Percentiles rank a stretch among this genome's conserved stretches.
Conservation (phyloP, 2,329 filamentous ascomycete species). For the Diaporthe citrichinensis region DNA sequence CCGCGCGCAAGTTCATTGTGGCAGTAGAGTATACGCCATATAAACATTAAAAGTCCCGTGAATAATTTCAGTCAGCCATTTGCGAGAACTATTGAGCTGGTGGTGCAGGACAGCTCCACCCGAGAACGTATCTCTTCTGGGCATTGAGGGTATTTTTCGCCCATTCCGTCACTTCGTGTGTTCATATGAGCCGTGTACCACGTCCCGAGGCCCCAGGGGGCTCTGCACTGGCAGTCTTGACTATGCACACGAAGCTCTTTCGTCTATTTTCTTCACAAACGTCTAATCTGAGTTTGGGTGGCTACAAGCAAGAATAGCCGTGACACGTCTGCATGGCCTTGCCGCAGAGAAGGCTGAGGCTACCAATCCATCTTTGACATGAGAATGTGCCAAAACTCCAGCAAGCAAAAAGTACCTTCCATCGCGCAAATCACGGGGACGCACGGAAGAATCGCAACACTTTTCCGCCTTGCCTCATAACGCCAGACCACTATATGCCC, state of each 20-base stretch:
- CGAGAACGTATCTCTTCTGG: neutral
- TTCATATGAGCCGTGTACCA: neutral
- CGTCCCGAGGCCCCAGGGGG: no score
- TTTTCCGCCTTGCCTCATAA: neutral
- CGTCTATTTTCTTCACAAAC: neutral
- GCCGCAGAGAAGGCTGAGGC: neutral
- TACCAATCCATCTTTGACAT: neutral
- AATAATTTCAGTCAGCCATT: neutral
- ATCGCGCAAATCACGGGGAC: neutral
- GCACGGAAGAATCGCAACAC: neutral
- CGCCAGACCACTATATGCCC: neutral
- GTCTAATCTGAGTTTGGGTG: neutral
- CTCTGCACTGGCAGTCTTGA: neutral
- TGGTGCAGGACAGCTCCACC: no score
- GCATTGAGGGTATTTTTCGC: no score
- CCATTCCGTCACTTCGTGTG: accelerated
- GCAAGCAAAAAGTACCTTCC: neutral
- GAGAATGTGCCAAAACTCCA: neutral
- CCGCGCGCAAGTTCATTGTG: no score
- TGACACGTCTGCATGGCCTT: neutral
- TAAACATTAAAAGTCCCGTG: no score
- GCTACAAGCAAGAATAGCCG: conserved; percentile 7
- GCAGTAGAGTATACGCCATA: no score
- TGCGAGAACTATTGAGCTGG: neutral
- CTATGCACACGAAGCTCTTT: neutral